A percentile compares a stretch with the other conserved stretches of the same genome.
Conservation (phyloP, 805 yeast species). For the Zygosaccharomyces gambellarensis region DNA sequence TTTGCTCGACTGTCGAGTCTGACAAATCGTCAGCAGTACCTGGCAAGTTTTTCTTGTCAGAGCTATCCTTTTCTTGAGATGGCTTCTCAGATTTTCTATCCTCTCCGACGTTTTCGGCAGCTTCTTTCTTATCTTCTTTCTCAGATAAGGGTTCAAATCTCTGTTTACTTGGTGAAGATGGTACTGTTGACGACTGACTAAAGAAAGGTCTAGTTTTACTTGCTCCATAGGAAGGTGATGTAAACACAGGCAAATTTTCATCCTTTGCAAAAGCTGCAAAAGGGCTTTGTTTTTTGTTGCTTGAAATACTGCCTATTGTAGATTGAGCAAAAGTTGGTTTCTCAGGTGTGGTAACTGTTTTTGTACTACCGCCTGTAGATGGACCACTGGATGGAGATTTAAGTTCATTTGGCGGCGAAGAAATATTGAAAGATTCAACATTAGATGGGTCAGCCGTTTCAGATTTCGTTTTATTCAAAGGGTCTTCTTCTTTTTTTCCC, state of each 20-base stretch:
- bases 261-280: conserved; percentile 7
- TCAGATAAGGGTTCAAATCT: not conserved
- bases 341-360: not conserved
- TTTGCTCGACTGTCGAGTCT: conserved; percentile 26
- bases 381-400: conserved; percentile 16
- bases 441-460: conserved; percentile 3
- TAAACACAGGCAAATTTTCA: not conserved
- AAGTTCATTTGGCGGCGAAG: conserved; percentile 4
- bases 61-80: conserved; percentile 1
- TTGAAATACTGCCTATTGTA: conserved; percentile 9
- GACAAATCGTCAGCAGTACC: conserved; percentile 9
- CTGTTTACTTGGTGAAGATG: not conserved
- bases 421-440: not conserved
- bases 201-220: not conserved
- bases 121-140: not conserved
- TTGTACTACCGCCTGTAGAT: conserved; percentile 8
- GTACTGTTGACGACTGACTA: not conserved
- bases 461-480: not conserved
- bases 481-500: not conserved
- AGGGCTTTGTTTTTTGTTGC: conserved; percentile 6
- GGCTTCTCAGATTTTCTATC: not conserved
- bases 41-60: not conserved
- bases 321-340: conserved; percentile 18
- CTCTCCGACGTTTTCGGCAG: not conserved
- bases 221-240: not conserved